Evolutionary conservation across 2,329 filamentous ascomycete species (phyloP), one percentile per base, ranked within the genome.

Genomic region (Aspergillus hortae): DNA sequence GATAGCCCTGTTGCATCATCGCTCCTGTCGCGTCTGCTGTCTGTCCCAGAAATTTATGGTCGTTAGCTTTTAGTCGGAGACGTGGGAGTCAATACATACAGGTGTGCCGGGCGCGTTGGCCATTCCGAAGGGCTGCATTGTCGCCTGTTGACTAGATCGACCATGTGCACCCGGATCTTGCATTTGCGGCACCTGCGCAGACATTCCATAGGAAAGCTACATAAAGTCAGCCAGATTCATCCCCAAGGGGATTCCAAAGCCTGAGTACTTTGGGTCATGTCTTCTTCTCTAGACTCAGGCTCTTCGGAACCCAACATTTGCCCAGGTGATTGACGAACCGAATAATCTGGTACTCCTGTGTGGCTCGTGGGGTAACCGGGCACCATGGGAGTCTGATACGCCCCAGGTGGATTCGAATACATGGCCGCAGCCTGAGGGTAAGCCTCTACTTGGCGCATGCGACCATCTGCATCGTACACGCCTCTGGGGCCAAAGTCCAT

Each of bases 31-130:
- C 63, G 61, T 70, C 69, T 46, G 66, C 60, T 57, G 64, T 67
- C 68, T 70, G 56, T 56, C 55, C 55, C 61, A 60, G 54, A 49
- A 58, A 53, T 56, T 60, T 54, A 33, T 55, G 57, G 58, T 63
- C 57, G 59, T 69, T 66, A 67, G 64, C 58, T 59, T 59, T 44
- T 59, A 56, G 51, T 56, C 47, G 42, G 40, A 53, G 48, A 49
- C 49, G 52, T 60, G 58, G 57, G 57, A 53, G 55, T 61, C 49
- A 58, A 57, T 59, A 57, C 67, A 62, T 71, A 71, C 67, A 66
- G 68, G 68, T 53, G 68, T 71, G 44, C 66, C 65, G 55, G 67
- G 65, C 55, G 65, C 66, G 51, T 70, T 71, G 61, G 70, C 67
- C 55, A 67, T 63, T 53, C 67, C 67, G 44, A 71, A 44, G 43